Evolutionary conservation across 208 protist genomes (phyloP).

Genomic region (Balamuthia mandrillaris): DNA sequence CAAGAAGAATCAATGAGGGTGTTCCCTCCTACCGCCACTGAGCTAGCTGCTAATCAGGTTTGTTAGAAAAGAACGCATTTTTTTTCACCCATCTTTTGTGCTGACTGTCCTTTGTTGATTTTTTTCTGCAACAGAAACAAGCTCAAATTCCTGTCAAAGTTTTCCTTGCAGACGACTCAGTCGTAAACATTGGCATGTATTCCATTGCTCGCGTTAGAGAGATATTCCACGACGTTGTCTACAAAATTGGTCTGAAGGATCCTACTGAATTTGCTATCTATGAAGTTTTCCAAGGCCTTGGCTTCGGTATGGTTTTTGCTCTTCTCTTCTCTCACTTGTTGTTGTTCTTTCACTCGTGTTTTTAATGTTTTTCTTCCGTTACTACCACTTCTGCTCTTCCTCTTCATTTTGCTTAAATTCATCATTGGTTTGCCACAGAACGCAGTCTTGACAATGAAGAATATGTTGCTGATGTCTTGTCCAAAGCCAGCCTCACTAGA

Average conservation of each 20-base stretch:
- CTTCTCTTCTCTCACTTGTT: background rate
- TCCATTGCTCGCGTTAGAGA: background rate
- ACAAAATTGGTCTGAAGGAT: constrained; percentile 16
- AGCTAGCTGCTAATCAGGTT: too few species aligned
- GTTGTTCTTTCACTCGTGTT: background rate
- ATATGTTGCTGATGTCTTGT: background rate
- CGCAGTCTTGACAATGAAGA: background rate
- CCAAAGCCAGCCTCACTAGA: background rate
- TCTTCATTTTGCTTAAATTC: too few species aligned
- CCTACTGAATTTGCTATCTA: constrained; percentile 25
- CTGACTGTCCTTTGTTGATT: background rate
- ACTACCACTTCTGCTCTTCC: too few species aligned
- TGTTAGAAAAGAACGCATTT: background rate
- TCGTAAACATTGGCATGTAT: background rate
- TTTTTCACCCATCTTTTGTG: background rate
- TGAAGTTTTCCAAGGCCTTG: background rate
- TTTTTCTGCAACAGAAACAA: background rate
- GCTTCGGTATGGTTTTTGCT: background rate
- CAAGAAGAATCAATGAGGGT: too few species aligned
- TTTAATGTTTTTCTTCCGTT: too few species aligned
- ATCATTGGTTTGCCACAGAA: too few species aligned
- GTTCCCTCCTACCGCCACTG: too few species aligned
- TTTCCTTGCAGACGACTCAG: background rate
- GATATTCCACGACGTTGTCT: background rate
- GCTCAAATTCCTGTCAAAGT: background rate